Evolutionary conservation across 495 filamentous ascomycete species (phyloP).

Genomic region (Hypomontagnella submonticulosa): DNA sequence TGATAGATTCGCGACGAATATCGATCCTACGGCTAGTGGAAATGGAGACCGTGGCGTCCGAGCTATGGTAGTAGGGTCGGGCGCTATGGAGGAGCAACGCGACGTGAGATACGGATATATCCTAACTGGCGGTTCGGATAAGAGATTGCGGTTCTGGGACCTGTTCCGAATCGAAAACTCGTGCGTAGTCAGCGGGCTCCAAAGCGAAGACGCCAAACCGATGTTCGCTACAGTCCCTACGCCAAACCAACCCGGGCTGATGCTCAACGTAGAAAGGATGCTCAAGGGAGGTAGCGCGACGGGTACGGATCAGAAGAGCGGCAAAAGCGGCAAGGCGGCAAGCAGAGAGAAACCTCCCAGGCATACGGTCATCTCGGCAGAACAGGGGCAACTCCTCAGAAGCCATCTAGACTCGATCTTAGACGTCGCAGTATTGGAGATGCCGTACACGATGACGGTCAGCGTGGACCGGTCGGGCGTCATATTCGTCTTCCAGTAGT

Average conservation of each 20-base stretch:
- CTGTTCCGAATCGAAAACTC: slow-evolving; percentile 76
- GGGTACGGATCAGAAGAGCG: slow-evolving; percentile 51
- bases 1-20: slow-evolving; percentile 80
- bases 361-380: slow-evolving; percentile 85
- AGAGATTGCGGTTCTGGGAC: slow-evolving; percentile 95
- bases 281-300: slow-evolving; percentile 57
- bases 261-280: slow-evolving; percentile 77
- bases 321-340: slow-evolving; percentile 45
- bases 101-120: slow-evolving; percentile 75
- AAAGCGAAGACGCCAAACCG: slow-evolving; percentile 74
- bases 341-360: slow-evolving; percentile 65
- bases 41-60: slow-evolving; percentile 67
- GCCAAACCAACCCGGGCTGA: slow-evolving; percentile 74
- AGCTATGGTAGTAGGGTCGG: slow-evolving; percentile 66
- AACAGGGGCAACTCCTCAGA: slow-evolving; percentile 86
- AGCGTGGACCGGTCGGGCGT: slow-evolving; percentile 92
- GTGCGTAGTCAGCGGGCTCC: slow-evolving; percentile 80
- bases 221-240: slow-evolving; percentile 64
- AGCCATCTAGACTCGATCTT: slow-evolving; percentile 89
- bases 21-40: slow-evolving; percentile 63
- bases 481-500: slow-evolving; percentile 81
- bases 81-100: slow-evolving; percentile 65
- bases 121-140: slow-evolving; percentile 87
- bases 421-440: slow-evolving; percentile 88
- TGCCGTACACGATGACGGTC: slow-evolving; percentile 91